Percentiles rank a stretch among this genome's conserved stretches.
These are phyloP conservation scores for Rosa rugosa DNA, from an alignment of 306 rosid species.

Conservation along the genomic window DNA sequence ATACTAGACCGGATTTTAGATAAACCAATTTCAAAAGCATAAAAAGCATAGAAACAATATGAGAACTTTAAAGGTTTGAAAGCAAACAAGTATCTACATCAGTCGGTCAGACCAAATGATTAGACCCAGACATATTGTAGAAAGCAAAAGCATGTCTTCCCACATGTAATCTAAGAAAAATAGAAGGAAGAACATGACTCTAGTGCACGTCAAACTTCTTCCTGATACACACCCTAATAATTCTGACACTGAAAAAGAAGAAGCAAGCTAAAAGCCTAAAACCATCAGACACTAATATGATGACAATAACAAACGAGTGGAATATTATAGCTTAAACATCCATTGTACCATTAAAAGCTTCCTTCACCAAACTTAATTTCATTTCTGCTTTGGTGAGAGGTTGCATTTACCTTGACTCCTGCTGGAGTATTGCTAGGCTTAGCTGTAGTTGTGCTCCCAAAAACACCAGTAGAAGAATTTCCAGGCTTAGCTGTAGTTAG, in stretches of 20 bases:
- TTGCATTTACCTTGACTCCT: constrained; percentile 43
- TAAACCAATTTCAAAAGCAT: background rate
- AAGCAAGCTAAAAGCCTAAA: background rate
- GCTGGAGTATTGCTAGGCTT: constrained; percentile 34
- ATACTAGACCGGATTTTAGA: background rate
- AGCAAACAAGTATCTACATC: background rate
- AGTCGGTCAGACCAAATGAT: background rate
- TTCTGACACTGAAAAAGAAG: background rate
- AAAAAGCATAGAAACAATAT: background rate
- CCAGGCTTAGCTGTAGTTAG: constrained; percentile 69
- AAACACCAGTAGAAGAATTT: constrained; percentile 54
- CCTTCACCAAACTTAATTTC: background rate
- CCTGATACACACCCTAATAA: background rate
- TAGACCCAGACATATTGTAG: background rate
- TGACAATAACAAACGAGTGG: background rate
- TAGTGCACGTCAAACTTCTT: background rate
- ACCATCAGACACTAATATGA: background rate
- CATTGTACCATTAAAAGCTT: background rate
- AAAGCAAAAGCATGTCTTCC: background rate
- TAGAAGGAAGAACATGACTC: background rate
- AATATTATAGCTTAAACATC: background rate
- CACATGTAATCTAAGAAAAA: background rate
- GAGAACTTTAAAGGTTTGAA: background rate
- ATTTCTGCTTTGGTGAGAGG: background rate
- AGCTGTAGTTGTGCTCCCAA: constrained; percentile 36